Base-by-base conservation (phyloP, 495 filamentous ascomycete species). In the Pyrenula aspistea region DNA sequence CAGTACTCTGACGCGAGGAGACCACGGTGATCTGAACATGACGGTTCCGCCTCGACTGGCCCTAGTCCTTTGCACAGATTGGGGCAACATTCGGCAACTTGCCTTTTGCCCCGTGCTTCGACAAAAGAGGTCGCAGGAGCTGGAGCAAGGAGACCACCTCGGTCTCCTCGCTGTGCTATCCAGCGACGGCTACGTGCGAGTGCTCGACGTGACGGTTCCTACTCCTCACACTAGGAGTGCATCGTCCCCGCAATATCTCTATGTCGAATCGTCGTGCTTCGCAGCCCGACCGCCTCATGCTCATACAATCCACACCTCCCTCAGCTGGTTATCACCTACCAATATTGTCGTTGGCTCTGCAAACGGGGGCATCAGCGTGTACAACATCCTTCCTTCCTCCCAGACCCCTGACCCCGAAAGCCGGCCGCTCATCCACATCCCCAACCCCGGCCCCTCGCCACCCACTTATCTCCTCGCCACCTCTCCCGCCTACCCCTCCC, bases 121-220 rank as follows among this genome's bases (percentile, higher is more conserved):
- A 56, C 62, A 61, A 53, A 58, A 60, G 20, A 64, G 66, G 49
- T 66, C 68, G 1, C 62, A 70, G 50, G 70, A 75, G 25, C 65
- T 69, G 1, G 55, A 70, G 50, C 63, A 69, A 23, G 60, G 51
- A 20, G 67, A 67, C 52, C 66, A 57, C 24, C 64, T 87, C 12
- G 85, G 85, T 0, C 68, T 87, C 12, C 72, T 89, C 2, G 85
- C 81, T 1, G 77, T 73, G 11, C 66, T 88, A 0, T 85, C 77
- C 71, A 72, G 71, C 0, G 85, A 89, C 63, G 85, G 85, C 2
- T 70, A 65, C n/a, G 65, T 81, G 4, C 69, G 83, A 57, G 72
- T 89, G 0, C 61, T 89, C 49, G 76, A 83, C 56, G 67, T 87
- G 42, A 70, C 48, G 54, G 20, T 58, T 49, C 55, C 51, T 2